Conservation (phyloP, 1,139 yeast genomes). For the Kazachstania sp. region DNA sequence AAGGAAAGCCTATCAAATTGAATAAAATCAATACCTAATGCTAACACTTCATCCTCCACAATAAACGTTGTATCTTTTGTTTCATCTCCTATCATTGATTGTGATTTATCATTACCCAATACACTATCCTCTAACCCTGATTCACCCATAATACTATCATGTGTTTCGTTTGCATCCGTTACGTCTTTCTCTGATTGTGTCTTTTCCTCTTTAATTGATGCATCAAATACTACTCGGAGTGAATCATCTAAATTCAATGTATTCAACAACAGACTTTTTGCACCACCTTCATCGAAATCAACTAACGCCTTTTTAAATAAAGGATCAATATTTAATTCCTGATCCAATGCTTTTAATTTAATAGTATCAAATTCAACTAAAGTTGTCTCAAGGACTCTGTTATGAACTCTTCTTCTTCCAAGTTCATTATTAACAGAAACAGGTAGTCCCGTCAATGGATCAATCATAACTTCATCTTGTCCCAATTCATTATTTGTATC, state of each 20-base stretch:
- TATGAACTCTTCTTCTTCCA: slow-evolving; percentile 26
- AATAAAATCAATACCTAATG: slow-evolving; percentile 27
- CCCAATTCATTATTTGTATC: slow-evolving; percentile 27
- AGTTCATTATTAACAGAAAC: slow-evolving; percentile 17
- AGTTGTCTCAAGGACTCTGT: slow-evolving; percentile 42
- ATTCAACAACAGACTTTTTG: slow-evolving; percentile 71
- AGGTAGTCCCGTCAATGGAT: slow-evolving; percentile 30
- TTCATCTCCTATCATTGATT: slow-evolving; percentile 2
- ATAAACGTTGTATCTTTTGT: slow-evolving; percentile 7
- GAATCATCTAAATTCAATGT: slow-evolving; percentile 40
- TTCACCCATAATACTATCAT: neutral
- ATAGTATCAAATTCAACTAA: slow-evolving; percentile 51
- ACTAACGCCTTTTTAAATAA: slow-evolving; percentile 81
- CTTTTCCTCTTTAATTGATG: slow-evolving; percentile 29
- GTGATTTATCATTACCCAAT: neutral
- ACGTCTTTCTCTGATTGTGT: slow-evolving; percentile 18
- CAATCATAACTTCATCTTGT: slow-evolving; percentile 29
- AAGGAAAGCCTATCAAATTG: slow-evolving; percentile 35
- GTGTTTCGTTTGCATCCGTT: slow-evolving; percentile 5
- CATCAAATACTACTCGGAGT: slow-evolving; percentile 36
- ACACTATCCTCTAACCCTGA: neutral
- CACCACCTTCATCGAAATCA: slow-evolving; percentile 94
- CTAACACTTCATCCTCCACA: slow-evolving; percentile 27
- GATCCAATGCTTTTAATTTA: slow-evolving; percentile 61
- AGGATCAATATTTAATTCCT: slow-evolving; percentile 77